phyloP scores from a whole-genome alignment of 2,329 filamentous ascomycete species.

The Lecanicillium sp. region DNA sequence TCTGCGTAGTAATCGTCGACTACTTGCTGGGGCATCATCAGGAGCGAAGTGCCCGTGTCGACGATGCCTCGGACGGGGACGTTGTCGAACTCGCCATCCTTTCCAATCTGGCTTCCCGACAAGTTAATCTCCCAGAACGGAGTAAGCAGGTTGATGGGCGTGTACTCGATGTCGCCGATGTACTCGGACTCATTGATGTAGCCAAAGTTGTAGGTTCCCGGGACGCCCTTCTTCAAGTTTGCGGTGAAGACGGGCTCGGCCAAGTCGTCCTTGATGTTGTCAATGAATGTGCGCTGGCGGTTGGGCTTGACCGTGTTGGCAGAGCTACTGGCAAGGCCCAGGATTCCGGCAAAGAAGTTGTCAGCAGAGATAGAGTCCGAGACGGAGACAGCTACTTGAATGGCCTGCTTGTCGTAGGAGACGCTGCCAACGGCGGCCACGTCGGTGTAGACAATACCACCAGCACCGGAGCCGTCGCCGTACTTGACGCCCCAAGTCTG shows the following conservation, averaged over 20 bases:
- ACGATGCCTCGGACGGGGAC: slow-evolving; percentile 47
- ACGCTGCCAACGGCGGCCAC: slow-evolving; percentile 54
- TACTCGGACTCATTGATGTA: slow-evolving; percentile 50
- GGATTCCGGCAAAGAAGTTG: slow-evolving; percentile 25
- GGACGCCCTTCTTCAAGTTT: slow-evolving; percentile 21
- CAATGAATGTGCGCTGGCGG: slow-evolving; percentile 24
- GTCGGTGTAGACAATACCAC: slow-evolving; percentile 59
- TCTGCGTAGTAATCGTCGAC: slow-evolving; percentile 52
- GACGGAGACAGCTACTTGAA: slow-evolving; percentile 56
- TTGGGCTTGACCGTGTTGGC: slow-evolving; percentile 26
- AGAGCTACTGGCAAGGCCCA: slow-evolving; percentile 24
- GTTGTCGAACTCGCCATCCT: slow-evolving; percentile 8
- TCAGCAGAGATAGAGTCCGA: slow-evolving; percentile 34
- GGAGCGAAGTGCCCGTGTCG: slow-evolving; percentile 64
- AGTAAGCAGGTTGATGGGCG: slow-evolving; percentile 38
- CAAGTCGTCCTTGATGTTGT: slow-evolving; percentile 24
- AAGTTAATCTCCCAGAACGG: slow-evolving; percentile 58
- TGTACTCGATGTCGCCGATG: slow-evolving; percentile 49
- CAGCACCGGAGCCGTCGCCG: slow-evolving; percentile 56
- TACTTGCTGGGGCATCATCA: slow-evolving; percentile 47
- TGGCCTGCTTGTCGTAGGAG: slow-evolving; percentile 51
- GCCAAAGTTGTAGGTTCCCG: slow-evolving; percentile 32
- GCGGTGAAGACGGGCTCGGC: slow-evolving; percentile 27
- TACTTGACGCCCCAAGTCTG: slow-evolving; percentile 54
- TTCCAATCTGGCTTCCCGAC: slow-evolving; percentile 47